Base-by-base conservation (phyloP, 768 basidiomycete genomes). In the Phanerochaete carnosa region DNA sequence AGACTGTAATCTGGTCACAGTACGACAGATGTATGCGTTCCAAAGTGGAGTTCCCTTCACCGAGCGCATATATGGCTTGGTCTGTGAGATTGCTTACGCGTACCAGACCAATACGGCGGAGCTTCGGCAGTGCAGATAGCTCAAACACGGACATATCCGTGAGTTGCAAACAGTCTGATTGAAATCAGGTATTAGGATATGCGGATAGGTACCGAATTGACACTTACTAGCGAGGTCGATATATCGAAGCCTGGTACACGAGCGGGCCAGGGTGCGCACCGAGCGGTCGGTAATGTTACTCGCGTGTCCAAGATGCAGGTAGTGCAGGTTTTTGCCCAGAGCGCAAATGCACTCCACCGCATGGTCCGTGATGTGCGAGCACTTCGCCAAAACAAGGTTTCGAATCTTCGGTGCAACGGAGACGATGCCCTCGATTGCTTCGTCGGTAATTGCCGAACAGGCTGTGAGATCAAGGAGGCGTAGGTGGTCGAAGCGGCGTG, bases 11-110 rank as follows among this genome's bases (percentile, higher is more conserved):
- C 69, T 95, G 92, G 72, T 97, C 94, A 73, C 97, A 99, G 71
- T 98, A 98, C 2, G 94, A 97, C 52, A 99, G 79, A 74, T 99
- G 97, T 23, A 99, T 94, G 43, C 97, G 89, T 72, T 99, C 97
- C 25, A 98, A 81, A 9, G 93, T 89, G 29, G 86, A 84, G 67
- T 92, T 87, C 16, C 94, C 85, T 62, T 94, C 90, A 9, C 87
- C 92, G 11, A 99, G 83, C 1, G 95, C 82, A 70, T 90, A 91
- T 32, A 98, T 87, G 1, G 94, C 94, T 67, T 96, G 87, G 70
- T 99, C 97, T 12, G 97, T 99, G 58, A 99, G 77, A 66, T 95
- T 93, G 70, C 79, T 85, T 52, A 98, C 95, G 60, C 95, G 87
- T 45, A 98, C 97, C 35, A 99, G 87, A 53, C 97, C 97, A 64